Conservation (phyloP, 306 rosid species). For the Rosa chinensis region DNA sequence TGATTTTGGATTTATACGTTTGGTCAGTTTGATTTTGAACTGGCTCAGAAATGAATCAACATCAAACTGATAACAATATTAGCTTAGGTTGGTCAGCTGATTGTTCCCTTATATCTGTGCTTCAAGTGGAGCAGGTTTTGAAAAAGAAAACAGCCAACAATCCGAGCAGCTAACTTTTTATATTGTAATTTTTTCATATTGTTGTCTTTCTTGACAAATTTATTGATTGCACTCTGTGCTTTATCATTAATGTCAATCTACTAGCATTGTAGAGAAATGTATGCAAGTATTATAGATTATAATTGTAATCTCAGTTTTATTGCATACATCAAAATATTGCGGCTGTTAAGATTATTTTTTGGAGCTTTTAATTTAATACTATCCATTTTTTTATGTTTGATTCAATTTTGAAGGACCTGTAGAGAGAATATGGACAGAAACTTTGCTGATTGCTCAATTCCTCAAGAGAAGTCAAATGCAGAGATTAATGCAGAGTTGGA, state of each 20-base stretch:
- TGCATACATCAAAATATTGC: background rate
- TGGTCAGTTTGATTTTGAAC: background rate
- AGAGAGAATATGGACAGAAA: conserved; percentile 66
- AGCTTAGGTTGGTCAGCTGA: background rate
- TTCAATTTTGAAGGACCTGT: conserved; percentile 74
- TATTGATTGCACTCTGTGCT: background rate
- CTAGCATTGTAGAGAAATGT: background rate
- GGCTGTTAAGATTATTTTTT: background rate
- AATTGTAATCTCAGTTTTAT: background rate
- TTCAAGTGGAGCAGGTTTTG: background rate
- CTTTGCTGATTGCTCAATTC: conserved; percentile 74
- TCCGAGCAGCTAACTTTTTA: background rate
- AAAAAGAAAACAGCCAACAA: background rate
- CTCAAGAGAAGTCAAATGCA: conserved; percentile 96
- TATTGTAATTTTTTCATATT: background rate
- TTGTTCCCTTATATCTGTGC: background rate
- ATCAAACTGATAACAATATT: background rate
- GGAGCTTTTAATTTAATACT: conserved; percentile 15
- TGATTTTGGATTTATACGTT: background rate
- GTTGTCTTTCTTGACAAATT: background rate
- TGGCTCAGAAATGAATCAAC: background rate
- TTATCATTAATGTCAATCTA: background rate
- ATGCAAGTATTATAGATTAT: background rate
- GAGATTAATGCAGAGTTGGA: conserved; percentile 95
- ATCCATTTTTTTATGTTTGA: conserved; percentile 16